These are phyloP conservation scores for Kodamaea restingae DNA, from an alignment of 805 yeast species.

Conservation along the genomic window DNA sequence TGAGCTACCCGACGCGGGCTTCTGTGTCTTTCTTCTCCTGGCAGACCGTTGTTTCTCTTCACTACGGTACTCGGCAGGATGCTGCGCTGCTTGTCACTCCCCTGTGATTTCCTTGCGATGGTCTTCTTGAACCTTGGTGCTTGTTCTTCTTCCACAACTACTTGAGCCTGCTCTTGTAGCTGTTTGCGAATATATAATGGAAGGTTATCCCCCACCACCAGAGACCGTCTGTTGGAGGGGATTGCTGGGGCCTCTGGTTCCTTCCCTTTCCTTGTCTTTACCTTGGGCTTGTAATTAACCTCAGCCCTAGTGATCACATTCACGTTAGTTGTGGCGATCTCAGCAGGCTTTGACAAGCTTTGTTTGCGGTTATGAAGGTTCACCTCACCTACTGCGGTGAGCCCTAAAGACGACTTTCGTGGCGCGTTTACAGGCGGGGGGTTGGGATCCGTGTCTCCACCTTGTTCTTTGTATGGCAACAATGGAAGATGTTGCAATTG, in stretches of 20 bases:
- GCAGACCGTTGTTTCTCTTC: too few relatives aligned
- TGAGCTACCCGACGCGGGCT: background rate
- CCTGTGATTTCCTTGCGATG: background rate
- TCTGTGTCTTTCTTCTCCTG: background rate
- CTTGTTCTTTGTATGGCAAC: background rate
- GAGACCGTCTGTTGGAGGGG: slow-evolving; percentile 21
- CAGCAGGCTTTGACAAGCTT: slow-evolving; percentile 28
- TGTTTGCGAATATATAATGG: slow-evolving; percentile 35
- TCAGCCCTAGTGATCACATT: slow-evolving; percentile 32
- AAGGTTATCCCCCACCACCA: slow-evolving; percentile 34
- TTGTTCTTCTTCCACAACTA: background rate
- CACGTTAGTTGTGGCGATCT: slow-evolving; percentile 27
- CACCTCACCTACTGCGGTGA: background rate
- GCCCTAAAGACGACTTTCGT: background rate
- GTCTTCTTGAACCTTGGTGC: too few relatives aligned
- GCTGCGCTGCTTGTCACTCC: background rate
- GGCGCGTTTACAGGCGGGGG: slow-evolving; percentile 1
- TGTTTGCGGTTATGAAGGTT: slow-evolving; percentile 14
- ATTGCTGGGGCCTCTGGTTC: background rate
- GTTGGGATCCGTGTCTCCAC: background rate
- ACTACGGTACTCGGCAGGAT: too few relatives aligned
- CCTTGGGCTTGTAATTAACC: slow-evolving; percentile 6
- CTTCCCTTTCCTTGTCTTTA: slow-evolving; percentile 3
- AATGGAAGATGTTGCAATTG: background rate
- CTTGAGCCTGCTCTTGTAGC: slow-evolving; percentile 9